Percentiles rank a stretch among this genome's conserved stretches.
Evolutionary conservation across 169 alveolate genomes (phyloP).

Genomic region (Plasmodium blacklocki): DNA sequence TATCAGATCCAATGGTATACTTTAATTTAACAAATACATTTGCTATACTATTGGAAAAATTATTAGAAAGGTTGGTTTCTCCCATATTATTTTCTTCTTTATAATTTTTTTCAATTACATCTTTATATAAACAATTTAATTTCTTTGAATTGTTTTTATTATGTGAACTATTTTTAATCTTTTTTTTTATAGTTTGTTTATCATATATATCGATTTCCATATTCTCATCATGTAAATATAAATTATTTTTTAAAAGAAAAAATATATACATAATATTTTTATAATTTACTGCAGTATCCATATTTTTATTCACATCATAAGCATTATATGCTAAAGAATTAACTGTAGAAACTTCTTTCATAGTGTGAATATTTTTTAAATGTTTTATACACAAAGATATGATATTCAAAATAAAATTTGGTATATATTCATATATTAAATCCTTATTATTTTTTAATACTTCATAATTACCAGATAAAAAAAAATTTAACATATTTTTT

Average conservation of each 20-base stretch:
- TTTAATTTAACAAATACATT: constrained; percentile 65
- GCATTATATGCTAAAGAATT: constrained; percentile 5
- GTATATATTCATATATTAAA: constrained; percentile 57
- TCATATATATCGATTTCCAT: constrained; percentile 72
- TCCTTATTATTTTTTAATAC: constrained; percentile 42
- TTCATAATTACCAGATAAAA: constrained; percentile 56
- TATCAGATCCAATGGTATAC: constrained; percentile 67
- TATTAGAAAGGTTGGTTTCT: not conserved
- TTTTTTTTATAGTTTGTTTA: constrained; percentile 16
- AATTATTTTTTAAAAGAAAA: constrained; percentile 50
- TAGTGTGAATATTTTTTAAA: constrained; percentile 31
- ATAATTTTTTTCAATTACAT: constrained; percentile 71
- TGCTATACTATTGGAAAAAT: constrained; percentile 26
- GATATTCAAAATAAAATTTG: constrained; percentile 53
- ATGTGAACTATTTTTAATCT: not conserved
- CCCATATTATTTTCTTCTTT: constrained; percentile 13
- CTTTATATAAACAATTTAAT: constrained; percentile 51
- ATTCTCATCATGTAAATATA: constrained; percentile 10
- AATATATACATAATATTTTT: constrained; percentile 62
- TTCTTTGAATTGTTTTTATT: constrained; percentile 9
- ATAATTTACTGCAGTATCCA: constrained; percentile 18
- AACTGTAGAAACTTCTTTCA: constrained; percentile 12
- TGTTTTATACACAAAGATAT: constrained; percentile 54
- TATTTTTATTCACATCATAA: constrained; percentile 32
- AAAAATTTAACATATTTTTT: constrained; percentile 46